Evolutionary conservation across 177 flowering plant species (phyloP).

Genomic region (Tripterygium wilfordii): DNA sequence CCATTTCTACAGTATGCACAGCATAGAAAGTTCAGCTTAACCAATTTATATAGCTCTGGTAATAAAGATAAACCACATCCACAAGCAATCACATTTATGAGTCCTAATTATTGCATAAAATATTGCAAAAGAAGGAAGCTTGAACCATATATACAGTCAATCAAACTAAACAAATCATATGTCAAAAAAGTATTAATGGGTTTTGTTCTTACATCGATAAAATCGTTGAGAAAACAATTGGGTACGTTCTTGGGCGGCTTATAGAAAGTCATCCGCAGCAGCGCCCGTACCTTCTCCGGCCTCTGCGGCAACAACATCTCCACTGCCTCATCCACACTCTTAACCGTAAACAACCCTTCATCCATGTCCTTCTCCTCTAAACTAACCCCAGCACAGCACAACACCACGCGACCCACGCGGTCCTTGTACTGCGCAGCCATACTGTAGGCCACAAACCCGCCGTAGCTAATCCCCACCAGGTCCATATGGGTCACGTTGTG

Average conservation of each 20-base stretch:
- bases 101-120: too few relatives aligned
- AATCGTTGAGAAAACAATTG: slow-evolving; percentile 44
- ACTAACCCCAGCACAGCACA: slow-evolving; percentile 51
- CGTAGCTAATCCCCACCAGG: slow-evolving; percentile 54
- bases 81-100: too few relatives aligned
- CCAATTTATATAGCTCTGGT: too few relatives aligned
- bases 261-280: slow-evolving; percentile 28
- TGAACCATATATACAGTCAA: too few relatives aligned
- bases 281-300: slow-evolving; percentile 34
- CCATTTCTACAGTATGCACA: too few relatives aligned
- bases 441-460: slow-evolving; percentile 57
- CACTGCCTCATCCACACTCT: slow-evolving; percentile 36
- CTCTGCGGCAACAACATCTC: slow-evolving; percentile 40
- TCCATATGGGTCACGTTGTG: slow-evolving; percentile 20
- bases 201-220: slow-evolving; percentile 37
- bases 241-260: slow-evolving; percentile 35
- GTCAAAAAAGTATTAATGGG: neutral
- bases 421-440: slow-evolving; percentile 53
- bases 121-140: too few relatives aligned
- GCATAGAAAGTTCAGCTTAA: too few relatives aligned
- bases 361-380: slow-evolving; percentile 50
- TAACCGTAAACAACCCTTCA: slow-evolving; percentile 35
- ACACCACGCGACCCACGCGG: slow-evolving; percentile 42
- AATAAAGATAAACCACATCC: too few relatives aligned
- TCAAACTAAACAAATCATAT: too few relatives aligned